Evolutionary conservation across 208 protist species (phyloP), one percentile per base, ranked within the genome.

Genomic region (Phytomonas serpens): DNA sequence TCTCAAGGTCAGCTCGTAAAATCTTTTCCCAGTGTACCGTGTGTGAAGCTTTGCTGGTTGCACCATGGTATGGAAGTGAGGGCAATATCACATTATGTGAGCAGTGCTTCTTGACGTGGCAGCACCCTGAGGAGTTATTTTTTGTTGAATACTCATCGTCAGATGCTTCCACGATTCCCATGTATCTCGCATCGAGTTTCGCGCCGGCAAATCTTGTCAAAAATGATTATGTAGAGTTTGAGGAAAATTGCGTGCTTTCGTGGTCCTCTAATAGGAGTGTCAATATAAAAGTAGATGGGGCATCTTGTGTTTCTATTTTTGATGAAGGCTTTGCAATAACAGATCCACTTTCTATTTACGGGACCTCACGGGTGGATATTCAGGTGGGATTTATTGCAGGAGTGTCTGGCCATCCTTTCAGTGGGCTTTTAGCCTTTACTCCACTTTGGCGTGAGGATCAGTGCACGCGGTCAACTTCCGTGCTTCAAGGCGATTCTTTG

Each of bases 101-200:
- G 16, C 73, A 76, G 57, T 96, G 92, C 70, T 96, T 96, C 77
- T 84, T 75, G 32, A 84, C 76, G 37, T 96, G 92, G 92, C 86
- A 87, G 64, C 76, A 80, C 34, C 89, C 92, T 10, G 86, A 87
- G 71, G 71, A 80, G 38, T 80, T 93, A 64, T 94, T 94, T 76
- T 88, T 83, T 68, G 63, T 83, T 16, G 72, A 71, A 36, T 73
- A 64, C 32, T 27, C 40, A 9, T 78, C 76, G 16, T 23, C 71
- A 1, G 67, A 70, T 30, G 51, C 76, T 11, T 65, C 51, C 23
- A 33, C 57, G 34, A 61, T 89, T 31, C 81, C 87, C n/a, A 79
- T 79, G 61, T 94, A 91, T 72, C 68, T 94, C 31, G 79, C 87
- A 10, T 94, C 86, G 2, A 70, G 77, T 61, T 74, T 87, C 64